A percentile compares a stretch with the other conserved stretches of the same genome.
Evolutionary conservation across 176 grass and related monocot genomes (phyloP).

Genomic region (Cenchrus fungigraminus): DNA sequence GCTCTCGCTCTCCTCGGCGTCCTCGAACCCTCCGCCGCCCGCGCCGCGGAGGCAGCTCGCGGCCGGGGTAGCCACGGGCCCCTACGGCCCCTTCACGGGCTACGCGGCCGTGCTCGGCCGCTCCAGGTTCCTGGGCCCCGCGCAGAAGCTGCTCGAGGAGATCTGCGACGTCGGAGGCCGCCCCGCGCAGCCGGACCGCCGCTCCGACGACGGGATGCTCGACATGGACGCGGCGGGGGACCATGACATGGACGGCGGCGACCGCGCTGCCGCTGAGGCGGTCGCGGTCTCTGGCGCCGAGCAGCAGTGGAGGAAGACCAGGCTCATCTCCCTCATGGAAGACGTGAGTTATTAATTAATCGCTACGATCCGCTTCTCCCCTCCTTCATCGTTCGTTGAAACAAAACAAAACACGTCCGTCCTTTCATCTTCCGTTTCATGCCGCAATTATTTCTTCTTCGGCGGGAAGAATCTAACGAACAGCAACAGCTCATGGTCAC

Average conservation of each 20-base stretch:
- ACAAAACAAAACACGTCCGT: neutral
- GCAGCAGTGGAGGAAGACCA: constrained; percentile 97
- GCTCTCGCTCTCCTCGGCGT: constrained; percentile 68
- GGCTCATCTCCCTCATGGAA: constrained; percentile 86
- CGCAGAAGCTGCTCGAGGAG: constrained; percentile 88
- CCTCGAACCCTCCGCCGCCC: constrained; percentile 49
- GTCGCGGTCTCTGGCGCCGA: constrained; percentile 57
- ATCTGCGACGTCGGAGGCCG: constrained; percentile 78
- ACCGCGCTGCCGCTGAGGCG: constrained; percentile 43
- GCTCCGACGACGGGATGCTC: constrained; percentile 43
- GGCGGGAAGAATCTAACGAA: constrained; percentile 53
- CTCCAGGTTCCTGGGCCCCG: constrained; percentile 84
- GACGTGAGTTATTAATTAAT: constrained; percentile 66
- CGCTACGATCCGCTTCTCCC: neutral
- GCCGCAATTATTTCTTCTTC: constrained; percentile 40
- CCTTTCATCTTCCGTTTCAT: constrained; percentile 11
- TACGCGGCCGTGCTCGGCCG: constrained; percentile 80
- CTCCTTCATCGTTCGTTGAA: constrained; percentile 6
- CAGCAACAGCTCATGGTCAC: constrained; percentile 46
- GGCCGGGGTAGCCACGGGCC: constrained; percentile 38
- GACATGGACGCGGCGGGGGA: constrained; percentile 55
- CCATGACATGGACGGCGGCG: constrained; percentile 49
- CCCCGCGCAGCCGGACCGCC: constrained; percentile 17
- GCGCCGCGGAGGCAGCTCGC: constrained; percentile 45
- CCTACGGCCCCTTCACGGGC: constrained; percentile 88